phyloP scores from a whole-genome alignment of 306 rosid genomes.

The Cicer yamashitae region DNA sequence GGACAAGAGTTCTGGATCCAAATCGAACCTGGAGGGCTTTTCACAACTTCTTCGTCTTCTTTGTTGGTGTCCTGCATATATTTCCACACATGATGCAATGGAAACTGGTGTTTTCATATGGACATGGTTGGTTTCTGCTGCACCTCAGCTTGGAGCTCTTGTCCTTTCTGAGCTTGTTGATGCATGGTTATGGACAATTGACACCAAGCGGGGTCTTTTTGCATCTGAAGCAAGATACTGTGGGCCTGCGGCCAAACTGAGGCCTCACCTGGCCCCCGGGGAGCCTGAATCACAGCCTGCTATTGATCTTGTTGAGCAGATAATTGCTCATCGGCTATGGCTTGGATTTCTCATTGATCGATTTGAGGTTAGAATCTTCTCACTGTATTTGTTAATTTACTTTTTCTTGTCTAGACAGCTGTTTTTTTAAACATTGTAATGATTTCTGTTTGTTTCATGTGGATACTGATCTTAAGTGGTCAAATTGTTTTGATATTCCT shows the following conservation, averaged over 20 bases:
- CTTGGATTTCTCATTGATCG: slow-evolving; percentile 98
- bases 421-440: slow-evolving; percentile 20
- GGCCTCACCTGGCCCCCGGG: slow-evolving; percentile 91
- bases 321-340: slow-evolving; percentile 93
- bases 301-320: slow-evolving; percentile 82
- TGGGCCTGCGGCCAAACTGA: slow-evolving; percentile 92
- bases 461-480: slow-evolving; percentile 8
- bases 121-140: slow-evolving; percentile 99
- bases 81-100: slow-evolving; percentile 89
- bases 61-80: slow-evolving; percentile 99
- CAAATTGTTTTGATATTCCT: slow-evolving; percentile 35
- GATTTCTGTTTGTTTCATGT: slow-evolving; percentile 14
- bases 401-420: slow-evolving; percentile 26
- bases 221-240: slow-evolving; percentile 76
- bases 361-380: slow-evolving; percentile 82
- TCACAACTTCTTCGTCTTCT: slow-evolving; percentile 98
- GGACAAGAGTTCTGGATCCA: slow-evolving; percentile 86
- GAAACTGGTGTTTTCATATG: slow-evolving; percentile 97
- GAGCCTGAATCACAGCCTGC: slow-evolving; percentile 83
- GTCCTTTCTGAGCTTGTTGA: slow-evolving; percentile 99
- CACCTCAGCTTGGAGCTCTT: slow-evolving; percentile 89
- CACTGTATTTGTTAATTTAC: slow-evolving; percentile 16
- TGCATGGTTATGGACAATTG: slow-evolving; percentile 99
- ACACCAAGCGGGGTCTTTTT: slow-evolving; percentile 91
- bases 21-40: slow-evolving; percentile 86